Conservation (phyloP, 768 basidiomycete species). For the Coprinopsis cinerea region DNA sequence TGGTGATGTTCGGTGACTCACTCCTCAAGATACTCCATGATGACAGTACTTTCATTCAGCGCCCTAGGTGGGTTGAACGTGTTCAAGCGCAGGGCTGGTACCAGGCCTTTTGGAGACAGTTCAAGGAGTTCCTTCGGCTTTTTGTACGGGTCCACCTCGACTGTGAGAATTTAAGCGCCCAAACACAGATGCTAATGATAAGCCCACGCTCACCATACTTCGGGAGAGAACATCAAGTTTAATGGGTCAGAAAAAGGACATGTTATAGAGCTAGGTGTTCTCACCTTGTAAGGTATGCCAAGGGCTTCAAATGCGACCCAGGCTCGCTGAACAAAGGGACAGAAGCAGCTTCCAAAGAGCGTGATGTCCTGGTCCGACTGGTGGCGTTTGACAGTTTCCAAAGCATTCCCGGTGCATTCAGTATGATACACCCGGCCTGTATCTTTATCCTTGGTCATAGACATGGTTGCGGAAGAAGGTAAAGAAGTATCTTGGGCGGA, state of each 20-base stretch:
- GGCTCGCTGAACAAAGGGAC: slow-evolving; percentile 77
- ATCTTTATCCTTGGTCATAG: slow-evolving; percentile 15
- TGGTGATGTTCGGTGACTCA: slow-evolving; percentile 22
- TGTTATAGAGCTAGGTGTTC: slow-evolving; percentile 8
- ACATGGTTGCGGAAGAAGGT: not conserved
- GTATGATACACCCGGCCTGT: slow-evolving; percentile 31
- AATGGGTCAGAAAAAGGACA: not conserved
- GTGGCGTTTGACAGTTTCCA: slow-evolving; percentile 51
- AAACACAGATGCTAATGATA: not conserved
- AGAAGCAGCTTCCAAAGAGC: slow-evolving; percentile 70
- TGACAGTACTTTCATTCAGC: slow-evolving; percentile 75
- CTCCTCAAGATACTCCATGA: slow-evolving; percentile 78
- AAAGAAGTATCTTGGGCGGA: not conserved
- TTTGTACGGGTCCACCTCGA: slow-evolving; percentile 79
- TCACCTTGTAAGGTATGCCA: slow-evolving; percentile 63
- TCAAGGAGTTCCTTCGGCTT: slow-evolving; percentile 77
- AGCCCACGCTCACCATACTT: slow-evolving; percentile 18
- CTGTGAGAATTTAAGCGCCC: slow-evolving; percentile 25
- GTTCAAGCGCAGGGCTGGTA: slow-evolving; percentile 61
- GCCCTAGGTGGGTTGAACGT: slow-evolving; percentile 49
- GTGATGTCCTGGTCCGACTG: slow-evolving; percentile 45
- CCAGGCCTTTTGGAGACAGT: slow-evolving; percentile 76
- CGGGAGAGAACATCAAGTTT: not conserved
- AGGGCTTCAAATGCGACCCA: slow-evolving; percentile 74
- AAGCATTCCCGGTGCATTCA: slow-evolving; percentile 40